Conservation (phyloP, 2,329 filamentous ascomycete species). For the Hymenoscyphus salicellus region DNA sequence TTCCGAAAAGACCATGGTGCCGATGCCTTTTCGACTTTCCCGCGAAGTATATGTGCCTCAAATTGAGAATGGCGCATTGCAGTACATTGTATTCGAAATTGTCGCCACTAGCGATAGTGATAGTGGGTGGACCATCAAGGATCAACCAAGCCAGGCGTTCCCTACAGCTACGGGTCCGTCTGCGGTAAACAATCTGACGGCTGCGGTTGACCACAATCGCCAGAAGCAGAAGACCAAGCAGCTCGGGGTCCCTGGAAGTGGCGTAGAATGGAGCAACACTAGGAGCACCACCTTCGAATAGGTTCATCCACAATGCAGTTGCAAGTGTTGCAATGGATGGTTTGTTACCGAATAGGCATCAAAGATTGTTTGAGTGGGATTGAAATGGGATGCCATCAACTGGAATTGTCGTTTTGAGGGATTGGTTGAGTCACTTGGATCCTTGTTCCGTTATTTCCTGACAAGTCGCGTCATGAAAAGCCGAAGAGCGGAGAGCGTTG, state of each 20-base stretch:
- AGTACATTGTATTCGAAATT: constrained; percentile 49
- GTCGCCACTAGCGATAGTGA: constrained; percentile 36
- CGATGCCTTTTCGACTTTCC: constrained; percentile 32
- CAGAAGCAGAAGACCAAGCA: constrained; percentile 19
- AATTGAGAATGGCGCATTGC: constrained; percentile 45
- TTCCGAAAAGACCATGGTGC: constrained; percentile 35
- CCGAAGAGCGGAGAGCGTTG: neutral
- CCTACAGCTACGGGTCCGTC: constrained; percentile 26
- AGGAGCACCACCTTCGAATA: constrained; percentile 11
- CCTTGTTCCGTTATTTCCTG: neutral
- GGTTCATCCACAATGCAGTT: neutral
- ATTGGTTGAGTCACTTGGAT: neutral
- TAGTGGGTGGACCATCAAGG: constrained; percentile 33
- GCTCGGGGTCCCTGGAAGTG: constrained; percentile 14
- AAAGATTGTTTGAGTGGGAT: neutral
- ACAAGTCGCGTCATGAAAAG: neutral
- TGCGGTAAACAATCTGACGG: constrained; percentile 19
- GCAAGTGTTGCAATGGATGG: neutral
- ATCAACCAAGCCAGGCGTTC: constrained; percentile 19
- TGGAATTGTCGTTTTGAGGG: neutral
- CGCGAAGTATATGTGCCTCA: constrained; percentile 47
- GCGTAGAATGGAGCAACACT: constrained; percentile 14
- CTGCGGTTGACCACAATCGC: constrained; percentile 16
- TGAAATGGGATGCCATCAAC: neutral
- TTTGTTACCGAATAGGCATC: neutral